Evolutionary conservation across 108 stramenopile genomes (phyloP).

Genomic region (Pelagomonas calceolata): DNA sequence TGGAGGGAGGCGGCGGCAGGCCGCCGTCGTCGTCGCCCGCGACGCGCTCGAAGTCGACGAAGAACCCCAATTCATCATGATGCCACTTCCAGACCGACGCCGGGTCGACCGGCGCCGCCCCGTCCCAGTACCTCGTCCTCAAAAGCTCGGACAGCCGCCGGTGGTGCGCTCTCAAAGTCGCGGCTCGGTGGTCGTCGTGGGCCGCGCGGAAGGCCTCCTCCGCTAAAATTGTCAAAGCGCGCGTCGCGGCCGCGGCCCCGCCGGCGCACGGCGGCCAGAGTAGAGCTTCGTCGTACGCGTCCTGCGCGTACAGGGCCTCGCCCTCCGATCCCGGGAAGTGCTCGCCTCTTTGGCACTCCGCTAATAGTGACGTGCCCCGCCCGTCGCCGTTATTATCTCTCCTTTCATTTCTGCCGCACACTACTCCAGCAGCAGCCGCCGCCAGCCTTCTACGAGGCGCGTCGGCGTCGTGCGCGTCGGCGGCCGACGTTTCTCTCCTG

Average conservation of each 20-base stretch:
- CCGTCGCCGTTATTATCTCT: neutral
- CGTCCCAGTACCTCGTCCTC: neutral
- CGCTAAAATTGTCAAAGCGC: too few species aligned
- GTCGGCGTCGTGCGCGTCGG: neutral
- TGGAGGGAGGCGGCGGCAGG: too few species aligned
- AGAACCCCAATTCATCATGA: neutral
- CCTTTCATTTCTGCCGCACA: neutral
- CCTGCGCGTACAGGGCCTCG: too few species aligned
- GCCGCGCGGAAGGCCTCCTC: too few species aligned
- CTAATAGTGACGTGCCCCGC: neutral
- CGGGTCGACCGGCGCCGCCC: too few species aligned
- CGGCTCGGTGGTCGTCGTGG: too few species aligned
- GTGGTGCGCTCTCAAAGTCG: neutral
- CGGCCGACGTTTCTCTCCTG: neutral
- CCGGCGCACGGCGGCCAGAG: neutral
- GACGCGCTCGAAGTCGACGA: neutral
- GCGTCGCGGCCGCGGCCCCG: too few species aligned
- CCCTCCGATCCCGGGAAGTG: neutral
- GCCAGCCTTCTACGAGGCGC: neutral
- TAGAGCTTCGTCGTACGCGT: neutral
- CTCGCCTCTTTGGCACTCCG: neutral
- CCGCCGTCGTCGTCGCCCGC: neutral
- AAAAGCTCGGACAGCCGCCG: neutral
- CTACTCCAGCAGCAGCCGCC: neutral
- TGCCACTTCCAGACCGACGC: too few species aligned